Evolutionary conservation across 83 land plant species (phyloP).

Genomic region (Isoetes engelmannii): DNA sequence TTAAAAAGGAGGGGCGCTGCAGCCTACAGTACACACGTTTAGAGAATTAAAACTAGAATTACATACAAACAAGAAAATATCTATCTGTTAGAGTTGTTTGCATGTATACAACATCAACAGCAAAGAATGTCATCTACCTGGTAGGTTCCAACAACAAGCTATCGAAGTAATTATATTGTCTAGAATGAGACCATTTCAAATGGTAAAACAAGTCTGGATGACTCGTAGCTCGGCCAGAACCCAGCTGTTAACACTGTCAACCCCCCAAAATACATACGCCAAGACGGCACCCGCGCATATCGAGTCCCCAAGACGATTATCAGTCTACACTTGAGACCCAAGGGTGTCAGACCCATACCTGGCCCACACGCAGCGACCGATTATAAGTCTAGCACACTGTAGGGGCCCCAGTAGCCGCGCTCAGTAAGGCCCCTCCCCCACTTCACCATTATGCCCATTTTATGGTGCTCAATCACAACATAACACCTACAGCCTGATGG

Average conservation of each 20-base stretch:
- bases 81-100: background rate
- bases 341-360: no score
- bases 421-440: no score
- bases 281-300: no score
- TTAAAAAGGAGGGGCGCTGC: slow-evolving; percentile 4
- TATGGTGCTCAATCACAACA: no score
- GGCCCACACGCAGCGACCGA: no score
- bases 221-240: slow-evolving; percentile 12
- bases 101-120: background rate
- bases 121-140: slow-evolving; percentile 5
- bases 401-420: no score
- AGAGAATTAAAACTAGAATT: background rate
- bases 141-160: slow-evolving; percentile 11
- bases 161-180: background rate
- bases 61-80: background rate
- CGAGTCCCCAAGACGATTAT: no score
- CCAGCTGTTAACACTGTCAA: slow-evolving; percentile 11
- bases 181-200: background rate
- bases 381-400: no score
- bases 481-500: no score
- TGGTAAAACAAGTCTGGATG: slow-evolving; percentile 10
- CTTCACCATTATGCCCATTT: no score
- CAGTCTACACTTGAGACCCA: no score
- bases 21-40: background rate
- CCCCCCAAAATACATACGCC: no score